Evolutionary conservation across 805 yeast genomes (phyloP).

Genomic region (Candida ponderosae): DNA sequence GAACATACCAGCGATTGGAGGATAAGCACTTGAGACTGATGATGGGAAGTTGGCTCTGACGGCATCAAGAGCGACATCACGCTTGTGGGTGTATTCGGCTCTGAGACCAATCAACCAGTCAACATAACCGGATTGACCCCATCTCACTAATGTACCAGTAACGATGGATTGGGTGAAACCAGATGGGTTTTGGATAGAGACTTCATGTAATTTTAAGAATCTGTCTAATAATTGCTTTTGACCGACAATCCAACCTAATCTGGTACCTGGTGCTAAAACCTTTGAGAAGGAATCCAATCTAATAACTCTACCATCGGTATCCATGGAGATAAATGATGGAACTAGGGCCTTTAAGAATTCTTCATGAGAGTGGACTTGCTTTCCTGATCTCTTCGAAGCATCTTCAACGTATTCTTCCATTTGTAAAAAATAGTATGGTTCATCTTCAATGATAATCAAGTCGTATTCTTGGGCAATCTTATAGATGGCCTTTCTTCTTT

Average conservation of each 20-base stretch:
- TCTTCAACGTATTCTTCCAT: slow-evolving; percentile 62
- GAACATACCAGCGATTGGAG: slow-evolving; percentile 87
- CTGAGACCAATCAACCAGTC: slow-evolving; percentile 85
- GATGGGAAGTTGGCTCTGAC: slow-evolving; percentile 47
- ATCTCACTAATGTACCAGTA: slow-evolving; percentile 63
- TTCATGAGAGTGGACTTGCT: slow-evolving; percentile 26
- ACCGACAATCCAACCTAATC: slow-evolving; percentile 87
- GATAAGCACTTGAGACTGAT: slow-evolving; percentile 31
- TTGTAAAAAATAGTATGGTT: slow-evolving; percentile 95
- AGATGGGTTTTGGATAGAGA: slow-evolving; percentile 68
- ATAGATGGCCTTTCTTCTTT: slow-evolving; percentile 74
- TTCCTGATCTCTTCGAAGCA: slow-evolving; percentile 22
- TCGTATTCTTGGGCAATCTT: slow-evolving; percentile 79
- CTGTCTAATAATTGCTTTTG: slow-evolving; percentile 59
- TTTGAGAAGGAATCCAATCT: slow-evolving; percentile 88
- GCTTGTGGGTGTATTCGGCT: slow-evolving; percentile 70
- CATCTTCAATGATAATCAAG: slow-evolving; percentile 85
- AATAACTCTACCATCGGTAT: slow-evolving; percentile 82
- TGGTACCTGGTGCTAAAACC: slow-evolving; percentile 84
- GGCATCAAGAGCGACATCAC: slow-evolving; percentile 73
- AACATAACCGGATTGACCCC: slow-evolving; percentile 88
- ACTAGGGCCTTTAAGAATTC: slow-evolving; percentile 62
- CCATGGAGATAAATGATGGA: slow-evolving; percentile 68
- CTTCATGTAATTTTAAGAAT: slow-evolving; percentile 67
- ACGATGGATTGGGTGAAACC: slow-evolving; percentile 73